These are phyloP conservation scores for Corynascus novoguineensis DNA, from an alignment of 495 filamentous ascomycete species.

Conservation along the genomic window DNA sequence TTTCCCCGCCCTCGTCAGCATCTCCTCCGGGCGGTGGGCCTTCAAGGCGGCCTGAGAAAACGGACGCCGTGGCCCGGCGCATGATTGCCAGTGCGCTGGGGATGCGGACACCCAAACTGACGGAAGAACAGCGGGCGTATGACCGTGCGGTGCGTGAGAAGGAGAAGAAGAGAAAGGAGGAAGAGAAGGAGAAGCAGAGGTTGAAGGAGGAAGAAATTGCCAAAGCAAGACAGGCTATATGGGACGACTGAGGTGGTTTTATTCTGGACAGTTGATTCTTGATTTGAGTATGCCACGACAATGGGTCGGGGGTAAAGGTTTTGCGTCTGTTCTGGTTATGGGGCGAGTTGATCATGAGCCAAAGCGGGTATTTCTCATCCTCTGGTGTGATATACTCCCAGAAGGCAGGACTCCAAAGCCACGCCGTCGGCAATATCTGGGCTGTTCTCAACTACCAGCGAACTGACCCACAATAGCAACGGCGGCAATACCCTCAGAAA, in stretches of 20 bases:
- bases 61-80: conserved; percentile 80
- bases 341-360: too few relatives aligned
- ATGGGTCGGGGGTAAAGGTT: too few relatives aligned
- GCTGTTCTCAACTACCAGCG: too few relatives aligned
- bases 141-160: conserved; percentile 78
- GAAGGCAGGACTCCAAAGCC: too few relatives aligned
- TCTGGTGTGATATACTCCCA: too few relatives aligned
- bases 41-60: conserved; percentile 71
- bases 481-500: too few relatives aligned
- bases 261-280: background rate
- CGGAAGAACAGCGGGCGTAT: conserved; percentile 84
- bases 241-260: conserved; percentile 60
- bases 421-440: too few relatives aligned
- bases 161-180: conserved; percentile 71
- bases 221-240: conserved; percentile 66
- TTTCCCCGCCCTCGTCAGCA: background rate
- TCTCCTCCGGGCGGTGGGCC: background rate
- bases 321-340: too few relatives aligned
- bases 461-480: too few relatives aligned
- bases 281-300: too few relatives aligned
- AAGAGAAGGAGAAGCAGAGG: conserved; percentile 60
- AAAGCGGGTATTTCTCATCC: too few relatives aligned
- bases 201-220: conserved; percentile 63
- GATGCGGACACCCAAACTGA: conserved; percentile 70
- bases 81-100: conserved; percentile 89